Evolutionary conservation across 768 basidiomycete genomes (phyloP).

Genomic region (Pleurotus cornucopiae): DNA sequence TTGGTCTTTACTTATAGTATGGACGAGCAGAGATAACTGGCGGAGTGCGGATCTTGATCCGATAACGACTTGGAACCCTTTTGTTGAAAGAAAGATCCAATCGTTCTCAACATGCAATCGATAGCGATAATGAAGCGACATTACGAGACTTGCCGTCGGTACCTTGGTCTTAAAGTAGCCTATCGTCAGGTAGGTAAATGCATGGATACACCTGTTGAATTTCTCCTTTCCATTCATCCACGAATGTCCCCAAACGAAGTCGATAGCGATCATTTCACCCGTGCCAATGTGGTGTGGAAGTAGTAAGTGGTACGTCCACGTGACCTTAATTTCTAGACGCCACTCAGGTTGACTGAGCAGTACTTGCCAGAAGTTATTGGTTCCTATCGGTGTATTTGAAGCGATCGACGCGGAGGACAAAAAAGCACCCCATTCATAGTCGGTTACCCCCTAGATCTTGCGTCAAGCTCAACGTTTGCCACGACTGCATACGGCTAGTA

Average conservation of each 20-base stretch:
- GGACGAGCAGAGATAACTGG: constrained; percentile 26
- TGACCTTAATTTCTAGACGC: constrained; percentile 4
- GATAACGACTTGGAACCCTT: constrained; percentile 23
- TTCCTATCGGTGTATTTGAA: constrained; percentile 5
- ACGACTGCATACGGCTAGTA: background rate
- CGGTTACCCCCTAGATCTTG: background rate
- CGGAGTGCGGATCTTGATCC: constrained; percentile 79
- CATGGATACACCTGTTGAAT: background rate
- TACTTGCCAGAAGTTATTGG: constrained; percentile 6
- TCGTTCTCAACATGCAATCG: constrained; percentile 3
- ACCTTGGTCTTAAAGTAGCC: background rate
- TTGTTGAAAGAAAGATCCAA: constrained; percentile 4
- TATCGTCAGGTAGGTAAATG: background rate
- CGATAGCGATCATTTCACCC: background rate
- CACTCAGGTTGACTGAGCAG: background rate
- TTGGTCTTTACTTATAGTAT: constrained; percentile 15
- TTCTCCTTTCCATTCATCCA: background rate
- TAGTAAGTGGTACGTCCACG: background rate
- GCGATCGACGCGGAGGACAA: constrained; percentile 7
- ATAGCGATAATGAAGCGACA: constrained; percentile 9
- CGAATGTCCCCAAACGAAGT: background rate
- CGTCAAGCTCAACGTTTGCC: background rate
- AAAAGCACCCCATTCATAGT: constrained; percentile 7
- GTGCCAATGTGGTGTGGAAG: background rate
- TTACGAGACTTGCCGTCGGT: background rate